These are phyloP conservation scores for Vitis labrusca DNA, from an alignment of 164 flowering plant species.

Conservation along the genomic window DNA sequence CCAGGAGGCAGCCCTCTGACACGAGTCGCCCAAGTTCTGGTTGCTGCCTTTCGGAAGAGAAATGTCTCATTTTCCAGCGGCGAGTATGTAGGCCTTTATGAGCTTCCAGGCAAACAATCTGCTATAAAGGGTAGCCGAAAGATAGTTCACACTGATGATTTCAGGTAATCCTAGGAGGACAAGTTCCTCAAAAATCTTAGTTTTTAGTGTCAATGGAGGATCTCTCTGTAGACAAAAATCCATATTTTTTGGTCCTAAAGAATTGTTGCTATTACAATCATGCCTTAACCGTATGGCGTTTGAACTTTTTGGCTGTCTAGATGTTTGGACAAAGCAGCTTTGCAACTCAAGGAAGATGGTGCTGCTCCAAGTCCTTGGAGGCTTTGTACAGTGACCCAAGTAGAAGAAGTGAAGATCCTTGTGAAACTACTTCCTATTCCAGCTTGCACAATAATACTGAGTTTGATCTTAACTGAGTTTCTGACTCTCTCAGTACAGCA, in stretches of 20 bases:
- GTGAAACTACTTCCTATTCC: conserved; percentile 73
- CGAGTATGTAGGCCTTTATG: conserved; percentile 79
- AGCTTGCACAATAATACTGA: conserved; percentile 88
- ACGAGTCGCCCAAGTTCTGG: conserved; percentile 89
- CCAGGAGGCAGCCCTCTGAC: conserved; percentile 98
- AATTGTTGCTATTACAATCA: no score
- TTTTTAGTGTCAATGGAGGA: neutral
- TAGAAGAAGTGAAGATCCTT: conserved; percentile 94
- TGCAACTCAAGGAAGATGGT: conserved; percentile 80
- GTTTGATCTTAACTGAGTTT: conserved; percentile 68
- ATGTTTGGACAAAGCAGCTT: conserved; percentile 94
- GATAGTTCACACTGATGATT: conserved; percentile 77
- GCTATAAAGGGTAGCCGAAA: conserved; percentile 90
- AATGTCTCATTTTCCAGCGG: conserved; percentile 61
- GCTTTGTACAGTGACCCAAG: conserved; percentile 97
- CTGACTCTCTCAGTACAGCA: conserved; percentile 95
- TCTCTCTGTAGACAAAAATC: no score
- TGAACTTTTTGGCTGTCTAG: conserved; percentile 26
- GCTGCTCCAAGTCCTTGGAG: conserved; percentile 71
- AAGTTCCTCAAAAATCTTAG: neutral
- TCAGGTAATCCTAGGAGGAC: conserved; percentile 48
- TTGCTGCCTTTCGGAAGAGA: conserved; percentile 86
- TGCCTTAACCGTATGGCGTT: no score
- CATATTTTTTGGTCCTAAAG: no score
- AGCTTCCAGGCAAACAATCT: conserved; percentile 77